Evolutionary conservation across 2,329 filamentous ascomycete species (phyloP).

Genomic region (Akanthomyces muscarius): DNA sequence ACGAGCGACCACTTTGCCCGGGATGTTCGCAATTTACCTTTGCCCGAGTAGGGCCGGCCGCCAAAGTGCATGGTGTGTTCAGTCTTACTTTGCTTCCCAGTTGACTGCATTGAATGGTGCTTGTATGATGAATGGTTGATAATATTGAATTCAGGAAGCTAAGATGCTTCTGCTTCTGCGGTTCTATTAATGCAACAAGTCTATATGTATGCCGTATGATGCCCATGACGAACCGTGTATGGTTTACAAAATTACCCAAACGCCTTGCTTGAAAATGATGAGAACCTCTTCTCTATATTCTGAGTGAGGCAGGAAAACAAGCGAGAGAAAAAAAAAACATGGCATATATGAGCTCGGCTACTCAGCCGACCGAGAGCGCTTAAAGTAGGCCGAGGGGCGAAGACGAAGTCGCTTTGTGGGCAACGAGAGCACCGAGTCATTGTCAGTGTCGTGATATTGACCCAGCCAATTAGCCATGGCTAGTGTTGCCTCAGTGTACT

Average conservation of each 20-base stretch:
- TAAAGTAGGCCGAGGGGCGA: constrained; percentile 22
- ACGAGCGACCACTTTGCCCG: constrained; percentile 22
- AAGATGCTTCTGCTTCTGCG: background rate
- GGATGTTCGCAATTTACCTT: constrained; percentile 21
- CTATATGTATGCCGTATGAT: constrained; percentile 3
- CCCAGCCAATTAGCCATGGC: constrained; percentile 40
- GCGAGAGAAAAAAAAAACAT: background rate
- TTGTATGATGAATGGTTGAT: background rate
- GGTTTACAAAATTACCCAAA: background rate
- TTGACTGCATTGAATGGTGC: background rate
- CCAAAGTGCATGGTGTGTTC: background rate
- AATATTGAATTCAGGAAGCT: background rate
- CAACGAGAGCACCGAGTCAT: constrained; percentile 33
- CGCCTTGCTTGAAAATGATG: constrained; percentile 4
- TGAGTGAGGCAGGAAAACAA: background rate
- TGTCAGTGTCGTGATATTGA: constrained; percentile 34
- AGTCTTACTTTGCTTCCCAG: background rate
- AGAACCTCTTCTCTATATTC: background rate
- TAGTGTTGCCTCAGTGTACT: constrained; percentile 42
- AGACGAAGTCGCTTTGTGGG: constrained; percentile 31
- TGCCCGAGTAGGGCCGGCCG: constrained; percentile 17
- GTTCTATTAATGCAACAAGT: constrained; percentile 4
- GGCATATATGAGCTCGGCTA: background rate
- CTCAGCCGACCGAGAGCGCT: constrained; percentile 11
- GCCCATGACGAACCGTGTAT: background rate